Evolutionary conservation across 2,329 filamentous ascomycete species (phyloP).

Genomic region (Phyllosticta capitalensis): DNA sequence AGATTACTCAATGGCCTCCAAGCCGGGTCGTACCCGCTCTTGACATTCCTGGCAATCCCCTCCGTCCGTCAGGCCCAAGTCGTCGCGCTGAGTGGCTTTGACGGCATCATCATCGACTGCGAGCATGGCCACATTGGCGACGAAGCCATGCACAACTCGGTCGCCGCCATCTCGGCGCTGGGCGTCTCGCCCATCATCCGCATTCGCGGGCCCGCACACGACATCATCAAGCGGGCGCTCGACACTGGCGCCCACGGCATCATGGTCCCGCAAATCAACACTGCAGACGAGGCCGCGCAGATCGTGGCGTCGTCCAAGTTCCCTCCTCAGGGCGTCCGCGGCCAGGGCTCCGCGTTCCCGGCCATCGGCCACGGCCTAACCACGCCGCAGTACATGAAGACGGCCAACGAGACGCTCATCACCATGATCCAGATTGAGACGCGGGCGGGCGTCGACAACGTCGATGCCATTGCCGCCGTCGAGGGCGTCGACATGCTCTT

Average conservation of each 20-base stretch:
- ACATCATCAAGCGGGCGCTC: conserved; percentile 46
- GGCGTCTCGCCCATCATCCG: conserved; percentile 48
- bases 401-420: conserved; percentile 48
- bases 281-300: conserved; percentile 33
- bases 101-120: conserved; percentile 57
- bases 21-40: conserved; percentile 31
- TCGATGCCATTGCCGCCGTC: conserved; percentile 53
- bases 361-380: conserved; percentile 37
- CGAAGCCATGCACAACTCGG: conserved; percentile 49
- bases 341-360: conserved; percentile 48
- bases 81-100: conserved; percentile 53
- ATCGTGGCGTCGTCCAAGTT: conserved; percentile 47
- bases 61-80: conserved; percentile 41
- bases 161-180: conserved; percentile 46
- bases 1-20: conserved; percentile 37
- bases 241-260: conserved; percentile 51
- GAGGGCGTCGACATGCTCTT: conserved; percentile 55
- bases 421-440: conserved; percentile 63
- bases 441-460: conserved; percentile 47
- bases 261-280: conserved; percentile 47
- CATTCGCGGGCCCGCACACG: conserved; percentile 38
- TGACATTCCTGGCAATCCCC: conserved; percentile 43
- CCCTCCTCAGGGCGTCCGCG: conserved; percentile 45
- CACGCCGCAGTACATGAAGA: conserved; percentile 47
- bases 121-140: conserved; percentile 48